phyloP scores from a whole-genome alignment of 768 basidiomycete species.

The Boletus rufocinnamomeus region DNA sequence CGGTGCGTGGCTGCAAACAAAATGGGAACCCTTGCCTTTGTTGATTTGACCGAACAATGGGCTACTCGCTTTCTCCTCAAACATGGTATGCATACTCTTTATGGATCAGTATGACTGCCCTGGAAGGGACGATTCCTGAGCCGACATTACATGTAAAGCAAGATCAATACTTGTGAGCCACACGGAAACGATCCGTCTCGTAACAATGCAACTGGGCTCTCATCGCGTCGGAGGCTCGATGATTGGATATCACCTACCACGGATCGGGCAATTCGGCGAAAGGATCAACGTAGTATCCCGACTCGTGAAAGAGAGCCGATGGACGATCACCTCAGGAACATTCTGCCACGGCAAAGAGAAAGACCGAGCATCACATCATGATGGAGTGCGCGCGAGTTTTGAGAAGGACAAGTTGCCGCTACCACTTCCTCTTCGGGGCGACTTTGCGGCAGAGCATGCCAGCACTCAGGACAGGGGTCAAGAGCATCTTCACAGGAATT shows the following conservation, averaged over 20 bases:
- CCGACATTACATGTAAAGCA: background rate
- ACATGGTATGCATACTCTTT: background rate
- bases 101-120: background rate
- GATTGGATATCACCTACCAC: background rate
- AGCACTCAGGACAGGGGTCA: background rate
- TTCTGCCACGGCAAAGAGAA: background rate
- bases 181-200: background rate
- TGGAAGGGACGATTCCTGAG: background rate
- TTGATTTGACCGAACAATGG: background rate
- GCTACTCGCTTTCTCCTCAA: background rate
- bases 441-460: slow-evolving; percentile 14
- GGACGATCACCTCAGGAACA: slow-evolving; percentile 15
- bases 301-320: background rate
- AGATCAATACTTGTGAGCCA: background rate
- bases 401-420: slow-evolving; percentile 4
- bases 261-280: background rate
- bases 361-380: background rate
- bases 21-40: background rate
- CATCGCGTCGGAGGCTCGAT: background rate
- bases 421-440: slow-evolving; percentile 12
- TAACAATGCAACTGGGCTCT: background rate
- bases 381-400: background rate
- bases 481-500: slow-evolving; percentile 2
- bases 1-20: background rate
- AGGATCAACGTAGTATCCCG: background rate